phyloP scores from a whole-genome alignment of 2,329 filamentous ascomycete genomes.

The Aspergillus nomiae region DNA sequence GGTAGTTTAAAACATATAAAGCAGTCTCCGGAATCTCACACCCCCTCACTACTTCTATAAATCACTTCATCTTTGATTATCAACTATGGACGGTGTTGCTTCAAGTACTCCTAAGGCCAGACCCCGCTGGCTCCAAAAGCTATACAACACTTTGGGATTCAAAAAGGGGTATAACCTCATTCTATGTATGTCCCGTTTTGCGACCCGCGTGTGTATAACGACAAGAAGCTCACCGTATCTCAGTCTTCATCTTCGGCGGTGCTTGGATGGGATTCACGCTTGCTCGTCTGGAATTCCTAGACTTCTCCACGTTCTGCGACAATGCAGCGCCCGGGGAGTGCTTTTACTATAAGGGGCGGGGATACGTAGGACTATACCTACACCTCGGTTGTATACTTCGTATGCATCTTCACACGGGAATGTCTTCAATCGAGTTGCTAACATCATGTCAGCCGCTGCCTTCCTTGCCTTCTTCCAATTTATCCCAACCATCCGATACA shows the following conservation, averaged over 20 bases:
- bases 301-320: neutral
- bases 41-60: accelerated
- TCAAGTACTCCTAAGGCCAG: neutral
- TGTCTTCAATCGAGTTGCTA: neutral
- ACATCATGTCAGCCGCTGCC: neutral
- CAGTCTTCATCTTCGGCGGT: conserved; percentile 4
- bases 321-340: neutral
- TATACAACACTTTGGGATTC: conserved; percentile 1
- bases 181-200: neutral
- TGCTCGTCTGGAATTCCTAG: neutral
- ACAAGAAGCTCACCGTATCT: neutral
- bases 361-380: neutral
- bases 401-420: neutral
- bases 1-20: neutral
- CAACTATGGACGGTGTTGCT: neutral
- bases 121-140: neutral
- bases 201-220: neutral
- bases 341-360: neutral
- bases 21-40: accelerated
- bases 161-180: conserved; percentile 4
- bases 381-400: neutral
- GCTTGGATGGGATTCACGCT: conserved; percentile 3
- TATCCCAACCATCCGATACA: neutral
- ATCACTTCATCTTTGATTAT: neutral
- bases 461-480: conserved; percentile 4